Base-by-base conservation (phyloP, 1,284 basidiomycete species). In the Rhodotorula sp. region DNA sequence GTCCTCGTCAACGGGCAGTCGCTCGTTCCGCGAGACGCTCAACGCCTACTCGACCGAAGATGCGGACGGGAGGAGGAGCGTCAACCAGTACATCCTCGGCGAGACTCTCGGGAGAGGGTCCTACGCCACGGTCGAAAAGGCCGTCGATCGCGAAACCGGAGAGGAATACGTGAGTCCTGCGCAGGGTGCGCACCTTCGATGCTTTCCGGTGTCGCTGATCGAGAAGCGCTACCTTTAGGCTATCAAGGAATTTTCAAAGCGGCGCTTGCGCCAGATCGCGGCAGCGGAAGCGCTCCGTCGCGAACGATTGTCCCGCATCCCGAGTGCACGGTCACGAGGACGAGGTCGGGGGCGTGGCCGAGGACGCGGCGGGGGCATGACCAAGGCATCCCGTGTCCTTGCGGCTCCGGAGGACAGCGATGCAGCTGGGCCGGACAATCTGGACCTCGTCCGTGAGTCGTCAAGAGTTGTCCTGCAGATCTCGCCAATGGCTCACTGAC, bases 221-320 rank as follows among this genome's bases (percentile, higher is more conserved):
- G 30, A 7, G n/a, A 48, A 2, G 0, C 14, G 37, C 18, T 26
- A 4, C 6, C 33, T 17, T 14, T 26, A n/a, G 74, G 77, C 78
- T 1, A 75, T 77, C 53, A 78, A 78, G 60, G 77, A 78, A 64
- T 78, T 78, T 53, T 75, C 72, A n/a, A 78, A 78, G 60, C 55
- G 66, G 6, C 65, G 73, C 5, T 51, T 78, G 64, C 68, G 73
- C 30, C 70, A 75, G 62, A 69, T 68, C n/a, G 70, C 69, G 3
- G 63, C 72, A 17, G 64, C 66, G 5, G 70, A 71, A 51, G 64
- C 67, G 2, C 55, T 48, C 14, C 60, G 68, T 22, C n/a, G 71
- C 4, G 67, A 71, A 15, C 59, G 71, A 14, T 8, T 53, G 24
- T 66, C 24, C 59, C 71, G 30, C 20, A 48, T 6, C 46, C 68